Evolutionary conservation across 1,284 basidiomycete genomes (phyloP), one percentile per base, ranked within the genome.

Genomic region (Pulveroboletus sp.): DNA sequence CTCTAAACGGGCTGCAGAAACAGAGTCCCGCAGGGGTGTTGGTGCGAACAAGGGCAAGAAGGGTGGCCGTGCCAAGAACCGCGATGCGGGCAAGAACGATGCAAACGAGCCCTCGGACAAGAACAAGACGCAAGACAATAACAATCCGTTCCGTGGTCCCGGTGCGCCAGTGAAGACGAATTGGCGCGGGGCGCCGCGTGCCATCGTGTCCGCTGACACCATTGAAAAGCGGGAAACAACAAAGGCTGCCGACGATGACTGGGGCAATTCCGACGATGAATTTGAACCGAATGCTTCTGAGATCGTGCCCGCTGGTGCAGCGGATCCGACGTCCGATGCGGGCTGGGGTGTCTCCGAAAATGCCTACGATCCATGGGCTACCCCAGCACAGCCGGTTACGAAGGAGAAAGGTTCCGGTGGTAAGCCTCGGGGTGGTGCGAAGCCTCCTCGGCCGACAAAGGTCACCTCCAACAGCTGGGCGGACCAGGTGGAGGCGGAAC

Each of bases 161-260:
- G 68, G 71, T n/a, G 71, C 69, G 4, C 66, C 68, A 2, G 64
- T 69, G 50, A 72, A 46, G 59, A 71, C 66, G 2, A 69, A 65
- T 40, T 69, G 68, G 68, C 69, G 66, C 4, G 68, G 71, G 1
- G 42, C 59, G 15, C 70, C 68, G 11, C 68, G 68, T 6, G 54
- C 53, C 15, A 70, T 69, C 33, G 60, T 72, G 9, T 56, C 67
- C 15, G 58, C 62, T 0, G 69, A 63, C 39, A 41, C 53, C 13
- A 61, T 71, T 0, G 70, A 69, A 54, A 48, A 63, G 44, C 63
- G 64, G 32, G 70, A 72, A 9, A 50, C 54, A n/a, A 35, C 50
- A 7, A 59, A 67, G 40, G 50, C 1, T 33, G 39, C 33, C 1
- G 48, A 52, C 10, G 59, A 54, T 33, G 59, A 47, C 4, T 72